Conservation (phyloP, 148 eudicot species). For the Nepenthes gracilis region DNA sequence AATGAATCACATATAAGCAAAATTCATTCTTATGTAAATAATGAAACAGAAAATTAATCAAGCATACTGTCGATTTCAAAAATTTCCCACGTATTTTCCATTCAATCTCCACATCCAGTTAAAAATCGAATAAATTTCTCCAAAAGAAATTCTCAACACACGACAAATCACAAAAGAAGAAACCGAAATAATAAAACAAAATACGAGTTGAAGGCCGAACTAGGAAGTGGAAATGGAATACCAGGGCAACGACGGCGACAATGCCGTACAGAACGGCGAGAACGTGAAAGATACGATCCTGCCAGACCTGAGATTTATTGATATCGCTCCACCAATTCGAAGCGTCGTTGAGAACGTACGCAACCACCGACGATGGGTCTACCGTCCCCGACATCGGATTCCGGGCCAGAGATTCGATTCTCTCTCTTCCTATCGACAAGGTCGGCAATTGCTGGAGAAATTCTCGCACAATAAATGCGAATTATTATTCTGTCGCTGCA, state of each 20-base stretch:
- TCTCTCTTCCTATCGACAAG: not conserved
- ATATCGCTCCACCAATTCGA: conserved; percentile 65
- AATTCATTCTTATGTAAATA: too few species aligned
- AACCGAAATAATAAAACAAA: not conserved
- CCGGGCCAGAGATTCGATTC: not conserved
- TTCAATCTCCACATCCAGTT: too few species aligned
- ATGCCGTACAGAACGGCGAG: conserved; percentile 73
- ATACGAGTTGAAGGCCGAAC: not conserved
- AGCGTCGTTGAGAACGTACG: conserved; percentile 33
- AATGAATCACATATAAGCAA: too few species aligned
- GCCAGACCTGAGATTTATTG: conserved; percentile 66
- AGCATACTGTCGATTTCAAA: not conserved
- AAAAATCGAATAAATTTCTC: too few species aligned
- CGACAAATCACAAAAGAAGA: too few species aligned
- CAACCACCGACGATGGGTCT: conserved; percentile 33
- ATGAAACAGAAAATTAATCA: not conserved
- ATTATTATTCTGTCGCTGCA: too few species aligned
- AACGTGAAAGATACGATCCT: conserved; percentile 72
- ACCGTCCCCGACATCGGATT: conserved; percentile 7
- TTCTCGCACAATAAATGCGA: too few species aligned
- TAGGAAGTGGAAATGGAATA: conserved; percentile 7
- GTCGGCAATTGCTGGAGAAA: too few species aligned
- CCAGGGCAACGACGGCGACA: conserved; percentile 73
- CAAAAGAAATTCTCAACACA: too few species aligned
- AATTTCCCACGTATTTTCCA: too few species aligned